A percentile compares a stretch with the other conserved stretches of the same genome.
These are phyloP conservation scores for Amaranthus hypochondriacus DNA, from an alignment of 148 eudicot species.

Conservation along the genomic window DNA sequence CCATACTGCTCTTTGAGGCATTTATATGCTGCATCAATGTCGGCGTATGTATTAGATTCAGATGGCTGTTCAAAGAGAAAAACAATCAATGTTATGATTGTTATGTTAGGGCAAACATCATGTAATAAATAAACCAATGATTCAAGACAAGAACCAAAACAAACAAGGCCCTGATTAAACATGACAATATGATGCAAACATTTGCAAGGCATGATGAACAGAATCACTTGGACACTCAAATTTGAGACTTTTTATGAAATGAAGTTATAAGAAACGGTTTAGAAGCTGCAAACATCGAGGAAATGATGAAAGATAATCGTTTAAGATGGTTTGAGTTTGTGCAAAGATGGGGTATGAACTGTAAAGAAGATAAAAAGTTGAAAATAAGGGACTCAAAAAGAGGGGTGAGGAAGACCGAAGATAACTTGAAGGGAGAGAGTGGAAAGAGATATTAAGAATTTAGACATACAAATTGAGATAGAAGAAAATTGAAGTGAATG, in stretches of 20 bases:
- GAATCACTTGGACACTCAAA: not conserved
- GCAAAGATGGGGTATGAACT: too few species aligned
- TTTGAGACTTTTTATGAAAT: not conserved
- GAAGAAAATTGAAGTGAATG: too few species aligned
- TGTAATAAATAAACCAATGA: not conserved
- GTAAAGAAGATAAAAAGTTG: too few species aligned
- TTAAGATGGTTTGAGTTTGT: too few species aligned
- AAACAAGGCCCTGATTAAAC: not conserved
- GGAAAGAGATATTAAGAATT: too few species aligned
- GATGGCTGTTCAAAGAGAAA: constrained; percentile 66
- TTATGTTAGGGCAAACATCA: constrained; percentile 12
- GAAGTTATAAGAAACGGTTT: too few species aligned
- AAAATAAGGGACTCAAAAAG: too few species aligned
- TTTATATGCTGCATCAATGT: constrained; percentile 87
- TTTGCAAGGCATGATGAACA: not conserved
- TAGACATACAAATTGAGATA: too few species aligned
- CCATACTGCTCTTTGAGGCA: constrained; percentile 88
- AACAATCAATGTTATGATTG: constrained; percentile 27
- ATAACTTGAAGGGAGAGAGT: too few species aligned
- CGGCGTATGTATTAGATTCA: constrained; percentile 95
- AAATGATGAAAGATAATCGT: too few species aligned
- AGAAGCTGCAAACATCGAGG: too few species aligned
- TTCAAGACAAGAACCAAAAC: not conserved
- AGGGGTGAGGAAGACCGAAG: too few species aligned
- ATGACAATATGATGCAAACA: constrained; percentile 2